Base-by-base conservation (phyloP, 2,329 filamentous ascomycete species). In the Colletotrichum sp. region DNA sequence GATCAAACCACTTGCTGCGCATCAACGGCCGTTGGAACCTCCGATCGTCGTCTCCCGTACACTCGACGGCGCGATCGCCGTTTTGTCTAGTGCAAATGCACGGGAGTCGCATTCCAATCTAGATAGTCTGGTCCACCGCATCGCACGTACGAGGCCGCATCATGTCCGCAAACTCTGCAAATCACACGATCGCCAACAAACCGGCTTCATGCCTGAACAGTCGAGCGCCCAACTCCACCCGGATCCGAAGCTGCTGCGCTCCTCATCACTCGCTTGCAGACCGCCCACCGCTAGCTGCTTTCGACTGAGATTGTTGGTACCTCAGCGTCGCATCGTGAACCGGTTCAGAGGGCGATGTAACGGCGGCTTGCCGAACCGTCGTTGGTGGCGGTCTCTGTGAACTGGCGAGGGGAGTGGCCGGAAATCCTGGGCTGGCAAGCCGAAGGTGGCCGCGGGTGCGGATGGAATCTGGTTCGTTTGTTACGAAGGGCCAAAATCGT, bases 271-370 rank as follows among this genome's bases (percentile, higher is more conserved):
- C 36, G 52, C 62, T 38, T 71, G 55, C 36, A 65, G 38, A 52
- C 15, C n/a, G 38, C 55, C 55, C 48, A 34, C 62, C 18, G 48
- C 43, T 30, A 30, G 68, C 43, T 68, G 52, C 34, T 52, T 34
- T 68, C n/a, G 55, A 48, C 38, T 64, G 64, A 64, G 62, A 73
- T 73, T 73, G 24, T 48, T 68, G 64, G 56, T 24, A 72, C 32
- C n/a, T 26, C 48, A 64, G 24, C 48, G 69, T 56, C 34, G 55
- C 48, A 66, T 67, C 36, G 55, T 26, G 38, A 32, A 52, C 64
- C 26, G n/a, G 58, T 61, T 64, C 30, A 62, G 30, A 64, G 48
- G 52, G 65, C 73, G 58, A 76, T 76, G 73, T 76, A 76, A 76
- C 73, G 9, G 48, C 64, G 70, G 34, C 58, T 69, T 18, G 16